Evolutionary conservation across 2,329 filamentous ascomycete species (phyloP).

Genomic region (Amylocarpus encephaloides): DNA sequence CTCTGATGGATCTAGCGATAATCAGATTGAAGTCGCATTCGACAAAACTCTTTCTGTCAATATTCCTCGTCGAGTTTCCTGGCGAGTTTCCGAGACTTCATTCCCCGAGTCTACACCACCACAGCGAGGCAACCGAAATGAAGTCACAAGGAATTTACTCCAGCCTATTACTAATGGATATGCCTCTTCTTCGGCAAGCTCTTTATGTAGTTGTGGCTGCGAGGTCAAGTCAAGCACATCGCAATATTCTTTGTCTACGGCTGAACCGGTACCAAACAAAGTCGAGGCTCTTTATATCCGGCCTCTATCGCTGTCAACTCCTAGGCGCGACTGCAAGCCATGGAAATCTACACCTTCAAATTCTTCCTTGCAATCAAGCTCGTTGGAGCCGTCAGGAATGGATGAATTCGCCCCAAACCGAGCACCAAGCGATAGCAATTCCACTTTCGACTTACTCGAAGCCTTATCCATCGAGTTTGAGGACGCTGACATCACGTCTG

Average conservation of each 20-base stretch:
- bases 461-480: conserved; percentile 26
- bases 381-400: conserved; percentile 3
- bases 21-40: conserved; percentile 2
- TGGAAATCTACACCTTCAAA: conserved; percentile 24
- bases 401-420: not conserved
- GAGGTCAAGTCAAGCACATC: conserved; percentile 23
- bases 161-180: conserved; percentile 34
- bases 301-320: conserved; percentile 17
- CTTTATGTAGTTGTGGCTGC: conserved; percentile 40
- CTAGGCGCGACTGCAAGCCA: conserved; percentile 19
- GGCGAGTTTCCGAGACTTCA: conserved; percentile 17
- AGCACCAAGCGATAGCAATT: conserved; percentile 1
- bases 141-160: conserved; percentile 7
- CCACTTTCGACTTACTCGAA: conserved; percentile 28
- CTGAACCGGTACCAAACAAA: conserved; percentile 7
- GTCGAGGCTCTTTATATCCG: conserved; percentile 29
- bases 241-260: conserved; percentile 24
- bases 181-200: conserved; percentile 37
- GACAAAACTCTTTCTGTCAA: conserved; percentile 7
- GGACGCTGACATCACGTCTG: conserved; percentile 20
- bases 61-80: conserved; percentile 14
- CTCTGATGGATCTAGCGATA: conserved; percentile 4
- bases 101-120: conserved; percentile 7
- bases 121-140: conserved; percentile 12
- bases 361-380: conserved; percentile 4